phyloP scores from a whole-genome alignment of 257 asterid species.

The Leptodermis oblonga region DNA sequence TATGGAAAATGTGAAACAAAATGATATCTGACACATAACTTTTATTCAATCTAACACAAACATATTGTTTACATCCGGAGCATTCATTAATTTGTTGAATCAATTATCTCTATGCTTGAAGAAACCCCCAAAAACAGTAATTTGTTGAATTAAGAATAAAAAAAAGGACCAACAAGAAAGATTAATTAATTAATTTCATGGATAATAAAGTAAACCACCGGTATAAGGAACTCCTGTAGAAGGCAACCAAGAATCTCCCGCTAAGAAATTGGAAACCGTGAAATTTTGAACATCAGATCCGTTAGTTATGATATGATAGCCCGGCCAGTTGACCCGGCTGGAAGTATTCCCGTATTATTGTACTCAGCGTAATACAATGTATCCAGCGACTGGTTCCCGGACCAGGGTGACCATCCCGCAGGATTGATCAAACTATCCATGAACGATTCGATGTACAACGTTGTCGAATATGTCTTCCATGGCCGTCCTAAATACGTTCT shows the following conservation, averaged over 20 bases:
- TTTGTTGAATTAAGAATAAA: too few relatives aligned
- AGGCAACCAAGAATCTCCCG: conserved; percentile 27
- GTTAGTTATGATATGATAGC: conserved; percentile 23
- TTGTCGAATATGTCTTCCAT: conserved; percentile 29
- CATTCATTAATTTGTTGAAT: too few relatives aligned
- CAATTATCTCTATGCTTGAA: too few relatives aligned
- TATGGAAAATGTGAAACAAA: too few relatives aligned
- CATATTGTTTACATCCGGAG: too few relatives aligned
- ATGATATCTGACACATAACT: too few relatives aligned
- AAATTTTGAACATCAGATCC: conserved; percentile 12
- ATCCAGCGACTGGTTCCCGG: conserved; percentile 21
- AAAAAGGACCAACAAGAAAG: too few relatives aligned
- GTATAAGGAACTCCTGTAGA: conserved; percentile 21
- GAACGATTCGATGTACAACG: conserved; percentile 26
- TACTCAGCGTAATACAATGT: conserved; percentile 32
- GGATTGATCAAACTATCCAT: conserved; percentile 28
- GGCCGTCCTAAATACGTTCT: conserved; percentile 31
- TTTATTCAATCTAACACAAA: too few relatives aligned
- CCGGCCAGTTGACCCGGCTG: conserved; percentile 28
- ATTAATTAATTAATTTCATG: too few relatives aligned
- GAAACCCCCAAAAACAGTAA: too few relatives aligned
- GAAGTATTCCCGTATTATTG: conserved; percentile 23
- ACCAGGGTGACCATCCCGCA: conserved; percentile 28
- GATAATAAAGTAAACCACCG: conserved; percentile 22
- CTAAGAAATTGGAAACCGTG: conserved; percentile 16